Evolutionary conservation across 306 rosid species (phyloP).

Genomic region (Comarum palustre): DNA sequence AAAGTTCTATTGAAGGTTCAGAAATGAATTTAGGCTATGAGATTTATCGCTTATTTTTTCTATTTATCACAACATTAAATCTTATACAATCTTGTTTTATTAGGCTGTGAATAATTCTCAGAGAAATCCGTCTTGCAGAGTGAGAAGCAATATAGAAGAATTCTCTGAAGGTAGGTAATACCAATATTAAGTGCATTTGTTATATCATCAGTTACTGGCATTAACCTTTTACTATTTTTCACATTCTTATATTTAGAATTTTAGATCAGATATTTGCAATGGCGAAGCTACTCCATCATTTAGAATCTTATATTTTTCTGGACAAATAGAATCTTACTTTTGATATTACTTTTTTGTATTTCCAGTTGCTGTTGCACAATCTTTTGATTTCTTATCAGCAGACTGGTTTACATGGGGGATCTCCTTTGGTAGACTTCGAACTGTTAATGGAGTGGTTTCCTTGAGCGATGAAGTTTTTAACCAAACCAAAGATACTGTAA

Average conservation of each 20-base stretch:
- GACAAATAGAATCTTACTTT: background rate
- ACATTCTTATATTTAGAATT: background rate
- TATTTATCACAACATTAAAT: background rate
- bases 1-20: background rate
- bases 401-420: conserved; percentile 17
- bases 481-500: conserved; percentile 10
- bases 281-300: background rate
- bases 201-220: background rate
- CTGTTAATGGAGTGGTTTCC: conserved; percentile 13
- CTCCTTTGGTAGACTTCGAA: background rate
- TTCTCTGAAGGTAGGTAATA: conserved; percentile 1
- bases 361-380: background rate
- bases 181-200: background rate
- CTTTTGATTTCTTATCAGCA: background rate
- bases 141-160: conserved; percentile 5
- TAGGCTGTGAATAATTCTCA: conserved; percentile 14
- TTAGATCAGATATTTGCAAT: background rate
- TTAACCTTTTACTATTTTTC: background rate
- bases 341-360: background rate
- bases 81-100: background rate
- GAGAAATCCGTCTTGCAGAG: background rate
- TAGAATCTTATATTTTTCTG: background rate
- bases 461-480: conserved; percentile 11
- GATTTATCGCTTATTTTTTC: background rate
- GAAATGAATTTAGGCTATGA: background rate